These are phyloP conservation scores for Adenanthera pavonina DNA, from an alignment of 306 rosid species.

Conservation along the genomic window DNA sequence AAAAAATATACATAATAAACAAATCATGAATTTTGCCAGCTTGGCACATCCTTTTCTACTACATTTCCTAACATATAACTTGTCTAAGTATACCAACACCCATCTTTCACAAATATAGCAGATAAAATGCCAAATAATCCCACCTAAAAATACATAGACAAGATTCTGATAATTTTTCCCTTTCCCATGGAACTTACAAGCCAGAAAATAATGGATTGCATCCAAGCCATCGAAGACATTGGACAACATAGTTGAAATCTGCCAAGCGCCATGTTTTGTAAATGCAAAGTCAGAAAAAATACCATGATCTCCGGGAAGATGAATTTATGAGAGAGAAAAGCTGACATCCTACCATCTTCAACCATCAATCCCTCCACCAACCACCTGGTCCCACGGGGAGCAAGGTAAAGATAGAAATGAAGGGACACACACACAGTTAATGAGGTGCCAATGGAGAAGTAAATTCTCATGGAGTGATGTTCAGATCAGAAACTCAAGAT, in stretches of 20 bases:
- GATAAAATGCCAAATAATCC: constrained; percentile 2
- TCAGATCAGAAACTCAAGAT: background rate
- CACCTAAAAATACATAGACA: background rate
- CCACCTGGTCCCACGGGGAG: background rate
- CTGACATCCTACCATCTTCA: background rate
- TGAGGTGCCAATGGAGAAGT: background rate
- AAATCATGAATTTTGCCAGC: constrained; percentile 25
- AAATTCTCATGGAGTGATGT: background rate
- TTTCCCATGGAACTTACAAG: background rate
- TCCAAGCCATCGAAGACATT: background rate
- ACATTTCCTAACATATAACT: constrained; percentile 22
- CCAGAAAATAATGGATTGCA: background rate
- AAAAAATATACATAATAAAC: constrained; percentile 2
- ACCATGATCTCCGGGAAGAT: background rate
- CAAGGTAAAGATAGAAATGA: background rate
- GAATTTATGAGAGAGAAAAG: background rate
- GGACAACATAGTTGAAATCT: background rate
- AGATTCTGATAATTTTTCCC: background rate
- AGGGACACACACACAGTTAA: background rate
- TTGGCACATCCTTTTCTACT: constrained; percentile 10
- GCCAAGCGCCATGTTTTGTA: background rate
- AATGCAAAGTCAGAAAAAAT: constrained; percentile 1
- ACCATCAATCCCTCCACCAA: background rate
- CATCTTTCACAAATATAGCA: constrained; percentile 9
- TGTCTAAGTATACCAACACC: background rate